Base-by-base conservation (phyloP, 176 grass and related monocot genomes). In the Avena eriantha region DNA sequence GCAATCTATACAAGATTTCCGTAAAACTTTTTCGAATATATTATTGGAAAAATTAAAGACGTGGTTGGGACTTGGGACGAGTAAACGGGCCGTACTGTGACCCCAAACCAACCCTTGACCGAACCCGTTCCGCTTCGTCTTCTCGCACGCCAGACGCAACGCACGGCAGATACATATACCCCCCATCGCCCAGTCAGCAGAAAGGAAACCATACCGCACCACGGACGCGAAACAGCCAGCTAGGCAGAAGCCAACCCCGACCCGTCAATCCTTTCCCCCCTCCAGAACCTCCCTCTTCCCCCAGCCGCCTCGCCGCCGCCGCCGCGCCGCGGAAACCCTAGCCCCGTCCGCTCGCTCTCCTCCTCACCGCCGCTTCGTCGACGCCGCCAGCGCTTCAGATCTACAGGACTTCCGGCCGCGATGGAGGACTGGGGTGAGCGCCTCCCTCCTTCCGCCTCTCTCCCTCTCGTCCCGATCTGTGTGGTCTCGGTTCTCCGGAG, bases 341-440 rank as follows among this genome's bases (percentile, higher is more conserved):
- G 72, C 54, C 29, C 51, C 45, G 31, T 34, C 24, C 54, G 21
- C 1, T 4, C 39, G 2, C 39, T 41, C 39, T 8, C 10, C 48
- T 41, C 8, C 7, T 3, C 18, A 39, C 8, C 17, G 17, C 34
- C 35, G 16, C 10, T 8, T 36, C 35, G 1, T 0, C 73, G 0
- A 5, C 68, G 5, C 35, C 17, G 45, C 43, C 46, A 39, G 54
- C 66, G 55, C 45, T 67, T 58, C 80, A 61, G 74, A 83, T 90
- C 89, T 87, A 5, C 74, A 79, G 35, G 55, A 67, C 73, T 21
- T 46, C 73, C 10, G 41, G 1, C 64, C 63, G 3, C 64, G 35
- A 90, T 90, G 89, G 89, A 90, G 74, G 89, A 90, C 89, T 90
- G 89, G 89, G 89, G 89, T 90, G 56, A 87, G 84, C 80, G 5